Evolutionary conservation across 2,329 filamentous ascomycete genomes (phyloP).

Genomic region (Talaromyces sp.): DNA sequence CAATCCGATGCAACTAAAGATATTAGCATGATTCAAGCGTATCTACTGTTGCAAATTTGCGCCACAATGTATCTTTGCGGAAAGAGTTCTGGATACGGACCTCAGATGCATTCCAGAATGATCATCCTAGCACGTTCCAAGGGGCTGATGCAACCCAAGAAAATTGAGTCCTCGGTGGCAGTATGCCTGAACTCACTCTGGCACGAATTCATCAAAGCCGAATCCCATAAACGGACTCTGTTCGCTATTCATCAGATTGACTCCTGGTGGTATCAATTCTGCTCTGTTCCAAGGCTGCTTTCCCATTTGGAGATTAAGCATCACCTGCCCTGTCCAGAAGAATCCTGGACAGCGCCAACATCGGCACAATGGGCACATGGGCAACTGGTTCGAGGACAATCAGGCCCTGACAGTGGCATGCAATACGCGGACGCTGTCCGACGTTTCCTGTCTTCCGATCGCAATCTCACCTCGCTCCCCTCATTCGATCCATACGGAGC

Average conservation of each 20-base stretch:
- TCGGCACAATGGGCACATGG: conserved; percentile 38
- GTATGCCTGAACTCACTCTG: conserved; percentile 39
- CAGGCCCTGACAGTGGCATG: conserved; percentile 25
- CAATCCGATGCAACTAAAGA: conserved; percentile 18
- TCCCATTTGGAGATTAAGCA: conserved; percentile 47
- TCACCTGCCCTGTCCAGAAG: conserved; percentile 40
- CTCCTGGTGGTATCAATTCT: conserved; percentile 44
- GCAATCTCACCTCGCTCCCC: conserved; percentile 27
- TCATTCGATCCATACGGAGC: conserved; percentile 42
- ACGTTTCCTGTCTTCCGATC: conserved; percentile 33
- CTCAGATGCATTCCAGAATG: conserved; percentile 41
- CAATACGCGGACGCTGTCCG: conserved; percentile 40
- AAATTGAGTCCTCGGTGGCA: conserved; percentile 19
- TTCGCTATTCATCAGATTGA: conserved; percentile 46
- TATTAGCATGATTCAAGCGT: conserved; percentile 36
- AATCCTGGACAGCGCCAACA: conserved; percentile 40
- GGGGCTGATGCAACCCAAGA: conserved; percentile 35
- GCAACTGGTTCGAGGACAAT: conserved; percentile 34
- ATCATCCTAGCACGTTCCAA: conserved; percentile 37
- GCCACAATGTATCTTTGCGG: conserved; percentile 46
- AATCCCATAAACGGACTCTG: conserved; percentile 43
- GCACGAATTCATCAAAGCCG: conserved; percentile 36
- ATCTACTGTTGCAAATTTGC: conserved; percentile 41
- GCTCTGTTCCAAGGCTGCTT: conserved; percentile 47
- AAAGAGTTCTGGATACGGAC: conserved; percentile 32